These are phyloP conservation scores for Myxozyma mucilagina DNA, from an alignment of 805 yeast genomes.

Conservation along the genomic window DNA sequence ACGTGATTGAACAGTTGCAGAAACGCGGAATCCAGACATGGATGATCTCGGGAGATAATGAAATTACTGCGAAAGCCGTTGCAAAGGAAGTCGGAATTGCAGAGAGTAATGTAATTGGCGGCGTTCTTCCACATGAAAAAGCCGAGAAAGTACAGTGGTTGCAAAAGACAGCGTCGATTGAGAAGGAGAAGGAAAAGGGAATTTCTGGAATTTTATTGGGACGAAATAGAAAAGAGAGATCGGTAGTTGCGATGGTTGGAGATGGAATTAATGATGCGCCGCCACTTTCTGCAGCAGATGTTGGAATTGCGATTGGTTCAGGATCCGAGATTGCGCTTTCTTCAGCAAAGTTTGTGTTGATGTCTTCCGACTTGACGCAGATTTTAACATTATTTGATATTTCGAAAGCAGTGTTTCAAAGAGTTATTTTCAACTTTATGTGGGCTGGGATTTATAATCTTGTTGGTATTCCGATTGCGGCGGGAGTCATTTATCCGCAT, in stretches of 20 bases:
- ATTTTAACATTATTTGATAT: constrained; percentile 63
- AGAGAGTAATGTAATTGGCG: constrained; percentile 56
- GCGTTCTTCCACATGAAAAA: constrained; percentile 73
- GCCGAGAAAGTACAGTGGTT: constrained; percentile 59
- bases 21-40: constrained; percentile 55
- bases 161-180: constrained; percentile 44
- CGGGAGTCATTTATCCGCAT: constrained; percentile 84
- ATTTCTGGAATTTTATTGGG: constrained; percentile 12
- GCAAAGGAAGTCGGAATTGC: constrained; percentile 63
- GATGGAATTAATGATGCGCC: constrained; percentile 87
- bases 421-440: constrained; percentile 77
- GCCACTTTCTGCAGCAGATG: constrained; percentile 70
- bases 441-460: constrained; percentile 87
- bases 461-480: constrained; percentile 88
- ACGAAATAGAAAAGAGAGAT: constrained; percentile 32
- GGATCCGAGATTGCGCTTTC: constrained; percentile 77
- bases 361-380: constrained; percentile 52
- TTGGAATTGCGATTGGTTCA: constrained; percentile 73
- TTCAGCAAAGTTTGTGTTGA: constrained; percentile 69
- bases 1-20: constrained; percentile 49
- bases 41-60: constrained; percentile 79
- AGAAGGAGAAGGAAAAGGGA: constrained; percentile 7
- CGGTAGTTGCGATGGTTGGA: constrained; percentile 73
- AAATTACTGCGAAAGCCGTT: constrained; percentile 63
- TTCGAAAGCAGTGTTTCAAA: constrained; percentile 64